Evolutionary conservation across 768 basidiomycete species (phyloP).

Genomic region (Amylocystis lapponica): DNA sequence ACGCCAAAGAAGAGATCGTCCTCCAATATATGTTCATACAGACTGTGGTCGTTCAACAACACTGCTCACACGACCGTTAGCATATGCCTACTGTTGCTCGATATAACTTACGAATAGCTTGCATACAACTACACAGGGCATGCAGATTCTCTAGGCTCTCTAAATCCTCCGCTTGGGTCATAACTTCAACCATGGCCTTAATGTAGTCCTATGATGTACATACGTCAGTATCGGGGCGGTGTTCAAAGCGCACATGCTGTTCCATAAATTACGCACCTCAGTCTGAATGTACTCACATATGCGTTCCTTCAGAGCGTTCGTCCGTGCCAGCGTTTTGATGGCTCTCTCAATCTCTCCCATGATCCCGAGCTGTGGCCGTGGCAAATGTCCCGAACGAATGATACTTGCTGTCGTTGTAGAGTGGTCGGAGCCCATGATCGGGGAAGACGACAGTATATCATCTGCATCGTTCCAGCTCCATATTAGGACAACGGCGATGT

Average conservation of each 20-base stretch:
- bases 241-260: not conserved
- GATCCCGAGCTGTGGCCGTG: conserved; percentile 69
- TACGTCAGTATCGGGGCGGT: no score
- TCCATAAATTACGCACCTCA: conserved; percentile 53
- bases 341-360: conserved; percentile 75
- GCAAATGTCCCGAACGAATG: conserved; percentile 68
- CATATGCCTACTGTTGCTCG: no score
- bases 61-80: no score
- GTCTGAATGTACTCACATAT: conserved; percentile 86
- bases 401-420: conserved; percentile 57
- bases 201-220: conserved; percentile 77
- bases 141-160: conserved; percentile 90
- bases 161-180: conserved; percentile 87
- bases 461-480: conserved; percentile 33
- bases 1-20: conserved; percentile 92
- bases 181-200: conserved; percentile 76
- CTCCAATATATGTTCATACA: conserved; percentile 93
- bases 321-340: conserved; percentile 70
- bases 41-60: conserved; percentile 87
- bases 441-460: conserved; percentile 52
- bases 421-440: conserved; percentile 49
- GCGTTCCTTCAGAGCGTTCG: conserved; percentile 70
- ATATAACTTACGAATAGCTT: conserved; percentile 74
- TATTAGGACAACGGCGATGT: conserved; percentile 10
- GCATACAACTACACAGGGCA: conserved; percentile 86